Conservation (phyloP, 495 filamentous ascomycete species). For the Polyplosphaeria fusca region DNA sequence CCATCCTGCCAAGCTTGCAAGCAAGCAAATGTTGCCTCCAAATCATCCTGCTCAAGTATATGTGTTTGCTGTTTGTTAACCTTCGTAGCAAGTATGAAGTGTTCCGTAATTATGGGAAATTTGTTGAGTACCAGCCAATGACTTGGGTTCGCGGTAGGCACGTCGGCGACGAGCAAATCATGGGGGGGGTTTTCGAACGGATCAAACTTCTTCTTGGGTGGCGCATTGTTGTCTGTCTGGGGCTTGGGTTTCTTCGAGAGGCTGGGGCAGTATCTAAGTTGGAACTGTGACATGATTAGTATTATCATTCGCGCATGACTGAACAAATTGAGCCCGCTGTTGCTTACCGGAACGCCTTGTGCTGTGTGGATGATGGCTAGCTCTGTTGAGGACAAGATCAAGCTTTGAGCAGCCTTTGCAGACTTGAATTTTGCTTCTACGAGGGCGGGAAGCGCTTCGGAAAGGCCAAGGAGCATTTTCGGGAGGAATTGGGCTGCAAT, state of each 20-base stretch:
- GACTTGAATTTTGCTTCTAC: slow-evolving; percentile 32
- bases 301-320: no score
- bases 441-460: slow-evolving; percentile 22
- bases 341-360: slow-evolving; percentile 33
- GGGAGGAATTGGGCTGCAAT: background rate
- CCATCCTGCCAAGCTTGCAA: slow-evolving; percentile 60
- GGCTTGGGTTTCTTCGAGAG: slow-evolving; percentile 67
- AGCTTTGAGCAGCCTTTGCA: slow-evolving; percentile 29
- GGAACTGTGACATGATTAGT: no score
- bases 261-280: slow-evolving; percentile 74
- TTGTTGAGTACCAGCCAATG: slow-evolving; percentile 78
- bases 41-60: slow-evolving; percentile 62
- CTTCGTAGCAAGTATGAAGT: slow-evolving; percentile 75
- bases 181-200: slow-evolving; percentile 67
- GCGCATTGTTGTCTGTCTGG: slow-evolving; percentile 39
- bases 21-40: slow-evolving; percentile 63
- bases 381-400: slow-evolving; percentile 37
- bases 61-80: slow-evolving; percentile 65
- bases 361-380: slow-evolving; percentile 32
- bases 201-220: slow-evolving; percentile 54
- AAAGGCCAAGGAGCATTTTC: slow-evolving; percentile 33
- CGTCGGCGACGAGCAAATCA: slow-evolving; percentile 59
- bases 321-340: no score
- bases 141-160: slow-evolving; percentile 49
- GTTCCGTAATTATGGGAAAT: slow-evolving; percentile 72